Conservation (phyloP, 805 yeast genomes). For the Candida railenensis region DNA sequence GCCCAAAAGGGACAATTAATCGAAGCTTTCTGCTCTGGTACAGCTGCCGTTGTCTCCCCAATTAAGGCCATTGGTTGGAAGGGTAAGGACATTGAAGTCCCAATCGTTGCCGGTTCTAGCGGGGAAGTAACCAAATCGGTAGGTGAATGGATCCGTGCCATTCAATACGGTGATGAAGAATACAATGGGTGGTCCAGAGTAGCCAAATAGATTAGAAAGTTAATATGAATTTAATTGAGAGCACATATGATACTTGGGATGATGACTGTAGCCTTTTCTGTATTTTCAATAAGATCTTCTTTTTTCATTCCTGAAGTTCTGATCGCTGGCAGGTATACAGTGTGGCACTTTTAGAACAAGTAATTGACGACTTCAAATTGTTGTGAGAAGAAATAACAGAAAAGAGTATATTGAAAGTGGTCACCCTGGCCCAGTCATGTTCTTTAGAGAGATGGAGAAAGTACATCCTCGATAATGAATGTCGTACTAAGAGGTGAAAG, state of each 20-base stretch:
- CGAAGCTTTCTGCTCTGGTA: conserved; percentile 96
- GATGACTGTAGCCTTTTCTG: too few species aligned
- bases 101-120: conserved; percentile 77
- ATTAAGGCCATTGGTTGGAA: conserved; percentile 83
- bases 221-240: background rate
- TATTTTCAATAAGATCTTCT: too few species aligned
- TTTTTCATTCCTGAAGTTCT: too few species aligned
- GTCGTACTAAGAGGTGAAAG: too few species aligned
- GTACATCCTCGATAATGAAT: too few species aligned
- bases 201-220: conserved; percentile 18
- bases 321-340: too few species aligned
- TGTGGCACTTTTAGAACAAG: too few species aligned
- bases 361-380: too few species aligned
- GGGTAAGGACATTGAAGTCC: conserved; percentile 72
- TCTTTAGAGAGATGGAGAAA: too few species aligned
- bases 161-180: conserved; percentile 85
- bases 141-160: conserved; percentile 81
- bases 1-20: conserved; percentile 79
- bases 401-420: too few species aligned
- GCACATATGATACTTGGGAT: background rate
- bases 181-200: conserved; percentile 54
- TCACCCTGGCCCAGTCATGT: too few species aligned
- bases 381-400: too few species aligned
- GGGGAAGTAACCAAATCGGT: conserved; percentile 78
- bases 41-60: conserved; percentile 96